Conservation (phyloP, 805 yeast genomes). For the Starmerella sirachaensis region DNA sequence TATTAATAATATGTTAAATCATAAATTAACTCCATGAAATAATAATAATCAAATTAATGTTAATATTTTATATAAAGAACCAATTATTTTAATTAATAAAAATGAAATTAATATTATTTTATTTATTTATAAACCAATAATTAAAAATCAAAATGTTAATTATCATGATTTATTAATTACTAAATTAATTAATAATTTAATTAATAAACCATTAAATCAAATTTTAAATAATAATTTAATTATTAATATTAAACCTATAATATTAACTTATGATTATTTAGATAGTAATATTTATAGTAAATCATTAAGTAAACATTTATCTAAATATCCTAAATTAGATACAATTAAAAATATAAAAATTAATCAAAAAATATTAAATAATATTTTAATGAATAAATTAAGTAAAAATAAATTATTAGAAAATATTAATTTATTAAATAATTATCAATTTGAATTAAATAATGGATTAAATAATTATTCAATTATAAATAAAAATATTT, state of each 20-base stretch:
- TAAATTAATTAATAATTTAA: no score
- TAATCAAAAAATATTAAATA: not conserved
- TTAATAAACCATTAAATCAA: no score
- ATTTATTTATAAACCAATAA: no score
- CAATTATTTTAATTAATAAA: no score
- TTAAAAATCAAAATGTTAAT: no score
- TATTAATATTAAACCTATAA: conserved; percentile 1
- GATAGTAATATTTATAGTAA: not conserved
- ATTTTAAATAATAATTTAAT: no score
- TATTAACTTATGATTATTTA: not conserved
- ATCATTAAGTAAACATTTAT: not conserved
- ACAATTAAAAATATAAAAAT: not conserved
- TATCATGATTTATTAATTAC: no score
- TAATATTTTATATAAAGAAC: no score
- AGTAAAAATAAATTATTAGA: not conserved
- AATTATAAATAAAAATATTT: not conserved
- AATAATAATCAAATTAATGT: no score
- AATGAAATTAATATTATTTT: no score
- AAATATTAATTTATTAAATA: not conserved
- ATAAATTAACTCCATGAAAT: no score
- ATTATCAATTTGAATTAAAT: not conserved
- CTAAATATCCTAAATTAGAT: not conserved
- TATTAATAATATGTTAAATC: no score
- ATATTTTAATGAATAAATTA: not conserved
- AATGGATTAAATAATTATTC: not conserved